phyloP scores from a whole-genome alignment of 352 stramenopile species.

The Blastocystis sp. region DNA sequence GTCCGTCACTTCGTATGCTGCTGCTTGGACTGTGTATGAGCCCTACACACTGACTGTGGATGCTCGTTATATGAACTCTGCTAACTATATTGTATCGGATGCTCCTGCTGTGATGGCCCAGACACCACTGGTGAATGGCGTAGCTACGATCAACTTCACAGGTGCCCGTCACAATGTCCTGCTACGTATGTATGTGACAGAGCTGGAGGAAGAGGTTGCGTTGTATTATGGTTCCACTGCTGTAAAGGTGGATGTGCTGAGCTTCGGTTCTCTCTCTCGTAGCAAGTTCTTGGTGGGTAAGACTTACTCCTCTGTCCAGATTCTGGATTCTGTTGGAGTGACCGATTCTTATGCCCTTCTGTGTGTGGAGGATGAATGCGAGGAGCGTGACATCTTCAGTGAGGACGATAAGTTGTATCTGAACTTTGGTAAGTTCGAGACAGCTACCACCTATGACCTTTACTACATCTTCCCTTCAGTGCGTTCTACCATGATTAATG shows the following conservation, averaged over 20 bases:
- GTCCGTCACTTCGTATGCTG: not conserved
- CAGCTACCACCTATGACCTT: not conserved
- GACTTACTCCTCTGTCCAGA: constrained; percentile 9
- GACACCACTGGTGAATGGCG: not conserved
- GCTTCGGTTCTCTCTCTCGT: constrained; percentile 24
- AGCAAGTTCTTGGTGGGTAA: constrained; percentile 13
- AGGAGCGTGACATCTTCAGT: not conserved
- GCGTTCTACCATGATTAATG: not conserved
- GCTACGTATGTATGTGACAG: constrained; percentile 15
- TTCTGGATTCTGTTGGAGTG: constrained; percentile 17
- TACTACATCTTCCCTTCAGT: constrained; percentile 40
- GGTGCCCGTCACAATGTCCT: not conserved
- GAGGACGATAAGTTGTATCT: constrained; percentile 10
- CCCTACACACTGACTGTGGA: not conserved
- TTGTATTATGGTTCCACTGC: not conserved
- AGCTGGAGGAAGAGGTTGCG: not conserved
- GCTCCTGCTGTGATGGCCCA: not conserved
- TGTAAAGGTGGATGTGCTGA: constrained; percentile 29
- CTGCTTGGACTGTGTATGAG: constrained; percentile 44
- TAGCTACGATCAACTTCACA: constrained; percentile 16
- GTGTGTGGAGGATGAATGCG: not conserved
- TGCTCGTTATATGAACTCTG: not conserved
- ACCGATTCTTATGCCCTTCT: not conserved
- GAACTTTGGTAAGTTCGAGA: not conserved
- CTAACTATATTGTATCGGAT: not conserved